Base-by-base conservation (phyloP, 495 filamentous ascomycete genomes). In the Aspergillus coremiiformis region DNA sequence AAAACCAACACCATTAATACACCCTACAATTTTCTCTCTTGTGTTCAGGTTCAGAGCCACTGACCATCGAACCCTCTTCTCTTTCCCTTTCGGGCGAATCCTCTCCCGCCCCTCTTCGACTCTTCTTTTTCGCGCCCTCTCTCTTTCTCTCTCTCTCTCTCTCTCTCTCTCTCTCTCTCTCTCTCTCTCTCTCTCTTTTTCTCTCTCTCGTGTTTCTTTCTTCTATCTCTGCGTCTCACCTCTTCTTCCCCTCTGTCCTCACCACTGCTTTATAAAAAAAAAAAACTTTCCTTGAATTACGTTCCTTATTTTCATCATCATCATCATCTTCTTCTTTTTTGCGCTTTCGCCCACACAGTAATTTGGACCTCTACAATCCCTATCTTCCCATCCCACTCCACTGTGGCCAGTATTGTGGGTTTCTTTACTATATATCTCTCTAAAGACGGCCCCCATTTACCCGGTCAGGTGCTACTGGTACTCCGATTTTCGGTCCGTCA, bases 271-370 rank as follows among this genome's bases (percentile, higher is more conserved):
- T 10, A 8, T 10, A 8, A 8, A 27, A 27, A 27, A 27, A 27
- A 27, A 29, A 54, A 53, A 41, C 61, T 57, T 51, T 57, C 63
- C 63, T 56, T 62, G 60, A 68, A 66, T 59, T 42, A 52, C 50
- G 54, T 63, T 58, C 58, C 58, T 77, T 76, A 67, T 70, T 69
- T 77, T 78, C 75, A 65, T 75, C 68, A 66, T 74, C 65, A 60
- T 72, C 59, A n/a, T n/a, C n/a, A n/a, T n/a, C n/a, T n/a, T 66
- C 64, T 62, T 69, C 66, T 58, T 57, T 75, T 66, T 67, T 55
- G 68, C 68, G 68, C 70, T 64, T 73, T 75, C 70, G 74, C 69
- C 71, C 68, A 68, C 69, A 64, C 71, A 63, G 67, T 71, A 69
- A 66, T 67, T 67, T 69, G 64, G 60, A 62, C 61, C 64, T 65